A percentile compares a stretch with the other conserved stretches of the same genome.
phyloP scores from a whole-genome alignment of 495 filamentous ascomycete species.

The Xylaria flabelliformis region DNA sequence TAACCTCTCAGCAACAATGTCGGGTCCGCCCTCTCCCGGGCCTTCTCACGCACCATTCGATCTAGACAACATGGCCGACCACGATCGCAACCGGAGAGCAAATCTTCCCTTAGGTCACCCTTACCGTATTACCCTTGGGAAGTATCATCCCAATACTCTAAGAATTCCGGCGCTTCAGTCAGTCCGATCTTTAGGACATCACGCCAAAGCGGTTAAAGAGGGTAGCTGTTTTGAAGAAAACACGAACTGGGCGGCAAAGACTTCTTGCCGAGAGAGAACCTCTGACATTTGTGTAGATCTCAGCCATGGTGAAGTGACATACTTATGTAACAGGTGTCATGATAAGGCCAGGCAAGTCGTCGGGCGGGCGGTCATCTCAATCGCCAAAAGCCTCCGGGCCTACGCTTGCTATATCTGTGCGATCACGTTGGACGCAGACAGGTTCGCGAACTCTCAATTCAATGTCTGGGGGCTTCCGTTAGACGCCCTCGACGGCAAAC shows the following conservation, averaged over 20 bases:
- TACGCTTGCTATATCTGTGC: conserved; percentile 21
- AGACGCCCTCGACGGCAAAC: neutral
- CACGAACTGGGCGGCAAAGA: neutral
- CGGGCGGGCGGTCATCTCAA: neutral
- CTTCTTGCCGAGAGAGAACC: neutral
- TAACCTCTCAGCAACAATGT: neutral
- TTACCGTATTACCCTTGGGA: neutral
- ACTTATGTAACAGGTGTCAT: conserved; percentile 23
- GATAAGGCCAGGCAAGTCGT: neutral
- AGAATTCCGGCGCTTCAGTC: neutral
- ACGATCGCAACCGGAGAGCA: neutral
- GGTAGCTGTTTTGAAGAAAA: neutral
- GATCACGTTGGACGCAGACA: neutral
- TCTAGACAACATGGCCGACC: neutral
- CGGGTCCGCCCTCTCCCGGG: neutral
- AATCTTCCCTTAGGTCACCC: neutral
- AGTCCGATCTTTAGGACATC: neutral
- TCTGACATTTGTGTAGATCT: conserved; percentile 23
- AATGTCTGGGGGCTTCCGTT: conserved; percentile 17
- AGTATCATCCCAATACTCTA: neutral
- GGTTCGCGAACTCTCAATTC: neutral
- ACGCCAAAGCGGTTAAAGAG: neutral
- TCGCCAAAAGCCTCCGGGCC: neutral
- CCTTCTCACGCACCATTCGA: neutral
- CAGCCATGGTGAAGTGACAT: neutral